Base-by-base conservation (phyloP, 1,284 basidiomycete genomes). In the Salmacisia buchloeana region DNA sequence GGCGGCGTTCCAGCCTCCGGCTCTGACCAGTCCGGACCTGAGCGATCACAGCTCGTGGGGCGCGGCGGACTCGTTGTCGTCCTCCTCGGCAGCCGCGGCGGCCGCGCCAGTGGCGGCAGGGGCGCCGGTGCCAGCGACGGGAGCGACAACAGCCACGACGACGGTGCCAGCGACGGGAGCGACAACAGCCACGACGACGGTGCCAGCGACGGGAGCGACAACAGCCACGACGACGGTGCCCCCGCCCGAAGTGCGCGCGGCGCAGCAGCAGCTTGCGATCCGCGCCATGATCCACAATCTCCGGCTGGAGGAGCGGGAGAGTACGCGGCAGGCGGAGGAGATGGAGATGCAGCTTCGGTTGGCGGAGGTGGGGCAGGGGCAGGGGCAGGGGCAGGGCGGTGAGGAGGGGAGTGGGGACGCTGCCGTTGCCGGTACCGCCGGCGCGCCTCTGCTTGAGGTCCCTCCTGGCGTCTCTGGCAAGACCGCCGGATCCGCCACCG, bases 201-300 rank as follows among this genome's bases (percentile, higher is more conserved):
- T n/a, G n/a, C n/a, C n/a, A n/a, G n/a, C n/a, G n/a, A n/a, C n/a
- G n/a, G n/a, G n/a, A n/a, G n/a, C n/a, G n/a, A n/a, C n/a, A n/a
- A n/a, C n/a, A n/a, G n/a, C n/a, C n/a, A n/a, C n/a, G n/a, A n/a
- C n/a, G n/a, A n/a, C n/a, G n/a, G n/a, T n/a, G n/a, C n/a, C n/a
- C n/a, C n/a, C 6, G n/a, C n/a, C n/a, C n/a, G n/a, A n/a, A 70
- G 71, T 39, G 62, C 70, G 25, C 68, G 68, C 23, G 60, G 65
- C 49, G 69, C 69, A 5, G n/a, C 63, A 70, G 49, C 89, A 90
- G 77, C 65, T 72, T 7, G 70, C 74, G 10, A 57, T 71, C 18
- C 61, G 68, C 12, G 71, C 76, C 15, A 58, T 74, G 34, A 69
- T 73, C 58, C 71, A 78, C 72, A 75, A 79, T 61, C 63, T 75